Base-by-base conservation (phyloP, 768 basidiomycete species). In the Amyloporia xantha region DNA sequence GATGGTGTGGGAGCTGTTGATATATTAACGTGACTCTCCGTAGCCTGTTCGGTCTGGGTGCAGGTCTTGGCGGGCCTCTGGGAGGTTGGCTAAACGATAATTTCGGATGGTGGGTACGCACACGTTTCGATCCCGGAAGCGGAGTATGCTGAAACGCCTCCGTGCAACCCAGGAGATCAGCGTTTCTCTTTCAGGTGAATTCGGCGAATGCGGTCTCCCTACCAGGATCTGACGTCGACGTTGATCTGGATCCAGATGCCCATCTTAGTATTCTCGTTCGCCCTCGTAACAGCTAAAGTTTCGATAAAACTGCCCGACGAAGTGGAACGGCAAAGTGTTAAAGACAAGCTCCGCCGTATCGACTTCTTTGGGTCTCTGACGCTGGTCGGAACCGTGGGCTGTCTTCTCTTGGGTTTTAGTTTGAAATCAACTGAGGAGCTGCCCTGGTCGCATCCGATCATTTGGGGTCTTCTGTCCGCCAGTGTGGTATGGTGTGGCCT, bases 11-110 rank as follows among this genome's bases (percentile, higher is more conserved):
- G n/a, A n/a, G n/a, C n/a, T n/a, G n/a, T n/a, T n/a, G n/a, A n/a
- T n/a, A n/a, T n/a, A n/a, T n/a, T n/a, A n/a, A n/a, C n/a, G n/a
- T n/a, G n/a, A n/a, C n/a, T n/a, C 37, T 50, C 44, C 28, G 21
- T 49, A 91, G 89, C 66, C 64, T 91, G 54, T 95, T 81, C 62
- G 93, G 92, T 37, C 69, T 90, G 45, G 93, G 93, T 48, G 80
- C 87, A 36, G 84, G 82, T 41, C 66, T 89, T 19, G 88, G 88
- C 40, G 88, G 88, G 24, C 88, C 88, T 38, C 50, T 90, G 17
- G 88, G 88, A 27, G 88, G 88, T 19, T 90, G 85, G 85, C 74
- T 91, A 47, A 86, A 88, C 62, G 92, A 94, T 64, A 73, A 60
- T 5, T 83, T 89, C 61, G 91, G 90, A 54, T 94, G 91, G 92